Percentiles rank a stretch among this genome's conserved stretches.
Evolutionary conservation across 2,329 filamentous ascomycete genomes (phyloP).

Genomic region (Neoarthrinium moseri): DNA sequence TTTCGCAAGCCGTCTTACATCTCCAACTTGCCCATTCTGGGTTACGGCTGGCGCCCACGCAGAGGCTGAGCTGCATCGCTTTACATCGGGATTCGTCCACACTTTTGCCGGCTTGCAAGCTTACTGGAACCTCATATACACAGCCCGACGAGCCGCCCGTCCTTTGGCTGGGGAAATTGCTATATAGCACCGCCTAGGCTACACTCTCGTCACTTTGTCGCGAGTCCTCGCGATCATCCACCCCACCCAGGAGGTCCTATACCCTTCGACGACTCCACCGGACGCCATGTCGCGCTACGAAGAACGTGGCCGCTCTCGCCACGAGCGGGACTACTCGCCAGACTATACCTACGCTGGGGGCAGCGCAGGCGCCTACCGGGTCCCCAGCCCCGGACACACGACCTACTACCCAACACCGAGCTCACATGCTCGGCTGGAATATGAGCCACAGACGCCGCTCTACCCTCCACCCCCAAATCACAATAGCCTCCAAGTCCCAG

Average conservation of each 20-base stretch:
- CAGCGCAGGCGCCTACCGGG: neutral
- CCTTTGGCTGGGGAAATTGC: no score
- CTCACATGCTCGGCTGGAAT: slow-evolving; percentile 19
- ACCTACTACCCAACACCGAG: neutral
- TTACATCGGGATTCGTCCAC: neutral
- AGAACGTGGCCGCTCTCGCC: neutral
- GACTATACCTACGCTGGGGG: slow-evolving; percentile 8
- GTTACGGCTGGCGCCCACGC: no score
- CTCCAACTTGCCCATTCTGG: no score
- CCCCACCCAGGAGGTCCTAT: no score
- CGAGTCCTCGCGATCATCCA: neutral
- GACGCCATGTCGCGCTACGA: slow-evolving; percentile 7
- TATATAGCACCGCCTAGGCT: neutral
- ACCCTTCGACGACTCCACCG: no score
- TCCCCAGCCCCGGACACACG: slow-evolving; percentile 4
- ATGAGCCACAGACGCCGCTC: slow-evolving; percentile 41
- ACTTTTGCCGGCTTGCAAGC: neutral
- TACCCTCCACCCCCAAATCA: slow-evolving; percentile 17
- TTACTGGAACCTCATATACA: neutral
- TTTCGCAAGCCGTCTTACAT: no score
- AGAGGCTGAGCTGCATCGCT: no score
- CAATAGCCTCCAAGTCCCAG: slow-evolving; percentile 19
- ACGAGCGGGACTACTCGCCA: slow-evolving; percentile 4
- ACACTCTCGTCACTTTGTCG: neutral
- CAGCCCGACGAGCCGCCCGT: neutral